phyloP scores from a whole-genome alignment of 768 basidiomycete species.

The Serendipita sp. region DNA sequence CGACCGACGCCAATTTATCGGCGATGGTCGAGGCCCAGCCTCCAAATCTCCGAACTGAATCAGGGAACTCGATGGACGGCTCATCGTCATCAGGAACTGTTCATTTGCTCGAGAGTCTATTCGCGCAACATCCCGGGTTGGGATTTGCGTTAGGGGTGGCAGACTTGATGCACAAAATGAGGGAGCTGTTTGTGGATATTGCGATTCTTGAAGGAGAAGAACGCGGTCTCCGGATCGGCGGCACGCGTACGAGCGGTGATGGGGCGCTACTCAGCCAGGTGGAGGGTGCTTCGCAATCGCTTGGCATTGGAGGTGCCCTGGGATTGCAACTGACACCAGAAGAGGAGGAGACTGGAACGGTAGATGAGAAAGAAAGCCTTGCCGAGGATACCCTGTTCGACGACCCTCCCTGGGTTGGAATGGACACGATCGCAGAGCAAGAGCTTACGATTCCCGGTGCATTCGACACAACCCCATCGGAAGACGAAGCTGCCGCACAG shows the following conservation, averaged over 20 bases:
- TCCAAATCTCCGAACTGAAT: too few species aligned
- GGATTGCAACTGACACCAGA: background rate
- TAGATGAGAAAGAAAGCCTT: background rate
- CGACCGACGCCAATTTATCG: too few species aligned
- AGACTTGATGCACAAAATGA: background rate
- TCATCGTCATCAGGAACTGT: background rate
- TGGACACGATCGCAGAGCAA: background rate
- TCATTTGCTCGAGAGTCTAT: background rate
- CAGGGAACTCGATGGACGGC: too few species aligned
- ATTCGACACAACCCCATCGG: background rate
- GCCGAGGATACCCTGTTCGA: background rate
- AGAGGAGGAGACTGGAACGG: background rate
- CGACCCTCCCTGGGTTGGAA: background rate
- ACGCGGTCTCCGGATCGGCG: background rate
- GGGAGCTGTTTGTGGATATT: conserved; percentile 4
- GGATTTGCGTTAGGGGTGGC: background rate
- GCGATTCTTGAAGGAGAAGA: conserved; percentile 5
- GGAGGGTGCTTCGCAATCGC: background rate
- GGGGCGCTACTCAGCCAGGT: background rate
- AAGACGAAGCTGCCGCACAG: background rate
- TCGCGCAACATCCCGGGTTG: background rate
- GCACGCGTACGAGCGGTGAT: background rate
- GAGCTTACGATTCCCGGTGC: background rate
- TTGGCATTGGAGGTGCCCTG: background rate
- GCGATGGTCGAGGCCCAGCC: too few species aligned